A percentile compares a stretch with the other conserved stretches of the same genome.
These are phyloP conservation scores for Pseudopithomyces chartarum DNA, from an alignment of 2,329 filamentous ascomycete genomes.

Conservation along the genomic window DNA sequence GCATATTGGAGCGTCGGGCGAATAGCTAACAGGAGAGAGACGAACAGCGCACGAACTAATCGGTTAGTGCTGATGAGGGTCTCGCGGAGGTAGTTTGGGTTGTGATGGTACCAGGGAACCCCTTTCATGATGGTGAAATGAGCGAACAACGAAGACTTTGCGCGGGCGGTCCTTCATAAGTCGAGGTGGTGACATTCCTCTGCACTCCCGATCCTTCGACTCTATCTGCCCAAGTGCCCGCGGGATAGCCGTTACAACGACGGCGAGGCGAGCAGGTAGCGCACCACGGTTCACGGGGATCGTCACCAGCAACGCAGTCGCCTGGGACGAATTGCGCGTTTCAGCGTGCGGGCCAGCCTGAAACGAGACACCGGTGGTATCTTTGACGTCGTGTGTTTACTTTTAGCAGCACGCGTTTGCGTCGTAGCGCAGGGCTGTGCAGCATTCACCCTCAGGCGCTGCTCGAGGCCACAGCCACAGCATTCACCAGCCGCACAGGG, in stretches of 20 bases:
- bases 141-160: not conserved
- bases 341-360: not conserved
- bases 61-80: slow-evolving; percentile 1
- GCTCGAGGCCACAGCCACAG: not conserved
- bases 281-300: not conserved
- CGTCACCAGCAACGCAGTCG: not conserved
- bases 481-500: not conserved
- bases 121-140: not conserved
- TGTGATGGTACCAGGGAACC: not conserved
- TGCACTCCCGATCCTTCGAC: not conserved
- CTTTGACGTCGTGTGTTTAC: slow-evolving; percentile 6
- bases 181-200: not conserved
- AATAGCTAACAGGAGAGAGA: not conserved
- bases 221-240: not conserved
- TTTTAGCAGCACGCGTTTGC: slow-evolving; percentile 5
- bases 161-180: not conserved
- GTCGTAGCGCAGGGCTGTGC: slow-evolving; percentile 4
- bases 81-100: not conserved
- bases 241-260: not conserved
- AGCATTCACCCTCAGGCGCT: not conserved
- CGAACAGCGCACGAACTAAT: not conserved
- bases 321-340: not conserved
- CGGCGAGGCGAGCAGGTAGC: too few species aligned
- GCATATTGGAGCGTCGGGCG: not conserved
- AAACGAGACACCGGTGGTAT: not conserved